These are phyloP conservation scores for Chrysophaeum taylorii DNA, from an alignment of 352 stramenopile genomes.

Conservation along the genomic window DNA sequence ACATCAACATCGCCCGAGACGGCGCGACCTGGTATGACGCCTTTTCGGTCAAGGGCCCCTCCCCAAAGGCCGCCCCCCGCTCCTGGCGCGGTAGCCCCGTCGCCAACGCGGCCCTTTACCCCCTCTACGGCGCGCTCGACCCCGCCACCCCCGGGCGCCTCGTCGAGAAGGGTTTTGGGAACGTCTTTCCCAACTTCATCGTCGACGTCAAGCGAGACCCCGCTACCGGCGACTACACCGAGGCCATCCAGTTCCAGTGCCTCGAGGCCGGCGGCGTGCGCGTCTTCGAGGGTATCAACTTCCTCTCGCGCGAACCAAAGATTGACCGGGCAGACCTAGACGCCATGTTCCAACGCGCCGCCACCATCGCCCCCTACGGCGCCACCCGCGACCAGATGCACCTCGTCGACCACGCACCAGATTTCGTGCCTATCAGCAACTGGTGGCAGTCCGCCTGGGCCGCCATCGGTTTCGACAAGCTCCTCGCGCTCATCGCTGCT, in stretches of 20 bases:
- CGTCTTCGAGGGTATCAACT: constrained; percentile 63
- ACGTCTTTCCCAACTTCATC: constrained; percentile 58
- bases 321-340: constrained; percentile 45
- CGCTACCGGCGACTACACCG: constrained; percentile 48
- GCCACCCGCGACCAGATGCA: constrained; percentile 57
- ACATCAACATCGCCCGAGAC: constrained; percentile 45
- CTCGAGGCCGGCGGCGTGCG: constrained; percentile 50
- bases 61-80: constrained; percentile 39
- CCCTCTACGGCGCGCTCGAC: constrained; percentile 32
- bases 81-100: constrained; percentile 45
- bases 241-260: constrained; percentile 63
- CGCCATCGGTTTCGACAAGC: constrained; percentile 48
- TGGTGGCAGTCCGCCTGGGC: constrained; percentile 55
- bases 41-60: constrained; percentile 51
- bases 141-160: neutral
- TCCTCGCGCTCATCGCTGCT: constrained; percentile 49
- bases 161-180: constrained; percentile 28
- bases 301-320: constrained; percentile 48
- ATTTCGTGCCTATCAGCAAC: constrained; percentile 44
- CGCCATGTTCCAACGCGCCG: constrained; percentile 50
- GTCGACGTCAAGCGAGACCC: constrained; percentile 54
- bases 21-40: constrained; percentile 51
- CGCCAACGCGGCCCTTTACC: constrained; percentile 57
- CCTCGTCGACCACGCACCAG: constrained; percentile 39
- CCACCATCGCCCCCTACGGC: constrained; percentile 53